Evolutionary conservation across 225 moss, liverwort and hornwort species (phyloP), one percentile per base, ranked within the genome.

Genomic region (Sphagnum tenellum): DNA sequence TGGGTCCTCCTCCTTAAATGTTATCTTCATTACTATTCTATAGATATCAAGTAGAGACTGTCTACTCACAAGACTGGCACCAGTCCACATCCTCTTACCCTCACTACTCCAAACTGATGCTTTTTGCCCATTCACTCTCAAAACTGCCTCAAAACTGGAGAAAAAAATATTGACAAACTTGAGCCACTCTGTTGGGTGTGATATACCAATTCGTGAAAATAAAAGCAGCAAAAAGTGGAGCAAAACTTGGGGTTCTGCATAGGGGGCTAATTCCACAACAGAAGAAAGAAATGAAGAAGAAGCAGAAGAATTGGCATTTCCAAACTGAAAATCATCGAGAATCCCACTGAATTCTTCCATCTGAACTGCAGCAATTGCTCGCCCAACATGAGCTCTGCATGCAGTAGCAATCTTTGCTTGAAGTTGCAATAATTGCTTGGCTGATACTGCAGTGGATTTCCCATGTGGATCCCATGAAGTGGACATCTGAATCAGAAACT

Each of bases 281-380:
- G 85, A 83, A 77, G 80, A 84, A 46, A 75, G 80, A 64, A 91
- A 63, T 54, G 85, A 83, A 77, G 80, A 84, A 46, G 74, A 79
- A 62, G 83, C 71, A 63, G 86, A 67, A 9, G 78, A 75, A 52
- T 52, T 52, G 6, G 52, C 52, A 52, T 9, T 52, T 52, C 52
- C 52, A 52, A 52, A 9, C 6, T 5, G 52, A 29, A 29, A 29
- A 29, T 29, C 29, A 29, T 29, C 29, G 29, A 29, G 29, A 29
- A 29, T 29, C 29, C 29, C 29, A 29, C 29, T 29, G 29, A 29
- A 29, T 29, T 29, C 29, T 60, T 77, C 77, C 49, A 63, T 71
- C 14, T 48, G 68, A 61, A 81, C 61, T 44, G 55, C 13, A 45
- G 69, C 67, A 78, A 85, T 73, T 63, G 84, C 86, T 72, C 80